Conservation (phyloP, 2,329 filamentous ascomycete species). For the Ophioceras dolichostomum region DNA sequence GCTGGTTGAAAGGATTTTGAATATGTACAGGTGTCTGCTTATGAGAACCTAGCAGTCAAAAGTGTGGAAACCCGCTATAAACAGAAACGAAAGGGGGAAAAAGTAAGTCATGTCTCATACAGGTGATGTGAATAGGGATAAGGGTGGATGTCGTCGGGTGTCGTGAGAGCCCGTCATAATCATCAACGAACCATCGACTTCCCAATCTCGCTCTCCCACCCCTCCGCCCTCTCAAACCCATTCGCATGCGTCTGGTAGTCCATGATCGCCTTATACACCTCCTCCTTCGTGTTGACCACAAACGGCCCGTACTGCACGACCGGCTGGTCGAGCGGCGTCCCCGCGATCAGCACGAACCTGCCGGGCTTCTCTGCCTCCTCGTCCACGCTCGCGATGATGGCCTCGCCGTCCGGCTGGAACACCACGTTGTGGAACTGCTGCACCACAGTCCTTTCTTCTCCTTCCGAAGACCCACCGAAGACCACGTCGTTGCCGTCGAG, state of each 20-base stretch:
- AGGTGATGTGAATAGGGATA: too few species aligned
- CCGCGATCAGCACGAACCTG: slow-evolving; percentile 61
- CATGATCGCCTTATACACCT: slow-evolving; percentile 63
- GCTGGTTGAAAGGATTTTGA: too few species aligned
- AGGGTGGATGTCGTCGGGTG: too few species aligned
- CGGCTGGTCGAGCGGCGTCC: slow-evolving; percentile 66
- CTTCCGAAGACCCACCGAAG: slow-evolving; percentile 39
- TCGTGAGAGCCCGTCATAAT: too few species aligned
- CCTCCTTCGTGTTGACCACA: slow-evolving; percentile 59
- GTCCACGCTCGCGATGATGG: slow-evolving; percentile 58
- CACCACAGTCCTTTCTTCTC: slow-evolving; percentile 36
- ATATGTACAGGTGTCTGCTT: too few species aligned
- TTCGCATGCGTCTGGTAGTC: slow-evolving; percentile 64
- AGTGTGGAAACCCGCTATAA: too few species aligned
- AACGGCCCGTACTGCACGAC: slow-evolving; percentile 80
- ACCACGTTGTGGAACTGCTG: slow-evolving; percentile 78
- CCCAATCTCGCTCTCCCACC: slow-evolving; percentile 80
- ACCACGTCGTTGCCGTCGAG: slow-evolving; percentile 55
- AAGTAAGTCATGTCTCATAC: too few species aligned
- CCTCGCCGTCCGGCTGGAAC: slow-evolving; percentile 69
- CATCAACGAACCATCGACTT: slow-evolving; percentile 50
- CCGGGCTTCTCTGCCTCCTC: slow-evolving; percentile 46
- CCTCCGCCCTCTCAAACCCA: slow-evolving; percentile 67
- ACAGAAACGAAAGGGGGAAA: too few species aligned
- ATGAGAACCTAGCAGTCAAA: too few species aligned